phyloP scores from a whole-genome alignment of 495 filamentous ascomycete genomes.

The Penicillium longicatenatum region DNA sequence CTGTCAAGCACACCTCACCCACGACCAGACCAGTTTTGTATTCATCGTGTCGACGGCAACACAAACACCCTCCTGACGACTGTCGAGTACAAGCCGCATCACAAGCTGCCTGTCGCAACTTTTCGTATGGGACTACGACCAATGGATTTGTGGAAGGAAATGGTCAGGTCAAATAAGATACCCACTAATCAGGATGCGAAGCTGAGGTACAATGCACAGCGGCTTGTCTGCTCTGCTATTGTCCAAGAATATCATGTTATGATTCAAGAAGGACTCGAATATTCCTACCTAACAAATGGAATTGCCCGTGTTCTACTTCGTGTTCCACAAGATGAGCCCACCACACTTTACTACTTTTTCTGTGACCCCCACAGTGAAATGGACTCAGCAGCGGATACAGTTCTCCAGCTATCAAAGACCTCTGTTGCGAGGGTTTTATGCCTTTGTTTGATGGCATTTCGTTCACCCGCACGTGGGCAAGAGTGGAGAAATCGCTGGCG shows the following conservation, averaged over 20 bases:
- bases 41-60: constrained; percentile 23
- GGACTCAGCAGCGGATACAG: constrained; percentile 4
- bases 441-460: constrained; percentile 34
- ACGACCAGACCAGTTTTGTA: constrained; percentile 24
- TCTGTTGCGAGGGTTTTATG: constrained; percentile 26
- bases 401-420: constrained; percentile 13
- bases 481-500: constrained; percentile 32
- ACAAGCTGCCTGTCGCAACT: constrained; percentile 34
- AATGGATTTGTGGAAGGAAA: constrained; percentile 24
- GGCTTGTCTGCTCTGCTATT: no score
- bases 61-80: constrained; percentile 26
- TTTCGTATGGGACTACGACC: constrained; percentile 30
- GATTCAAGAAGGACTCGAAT: constrained; percentile 33
- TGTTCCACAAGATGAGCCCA: constrained; percentile 34
- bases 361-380: constrained; percentile 36
- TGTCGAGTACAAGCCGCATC: constrained; percentile 40
- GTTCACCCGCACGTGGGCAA: constrained; percentile 25
- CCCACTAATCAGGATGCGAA: constrained; percentile 24
- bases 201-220: constrained; percentile 23
- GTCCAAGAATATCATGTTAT: constrained; percentile 27
- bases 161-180: constrained; percentile 24
- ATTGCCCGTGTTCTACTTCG: constrained; percentile 32
- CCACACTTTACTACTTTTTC: constrained; percentile 40
- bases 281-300: constrained; percentile 36
- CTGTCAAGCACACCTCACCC: constrained; percentile 5